Conservation (phyloP, 257 asterid species). For the Solanum lignicaule region DNA sequence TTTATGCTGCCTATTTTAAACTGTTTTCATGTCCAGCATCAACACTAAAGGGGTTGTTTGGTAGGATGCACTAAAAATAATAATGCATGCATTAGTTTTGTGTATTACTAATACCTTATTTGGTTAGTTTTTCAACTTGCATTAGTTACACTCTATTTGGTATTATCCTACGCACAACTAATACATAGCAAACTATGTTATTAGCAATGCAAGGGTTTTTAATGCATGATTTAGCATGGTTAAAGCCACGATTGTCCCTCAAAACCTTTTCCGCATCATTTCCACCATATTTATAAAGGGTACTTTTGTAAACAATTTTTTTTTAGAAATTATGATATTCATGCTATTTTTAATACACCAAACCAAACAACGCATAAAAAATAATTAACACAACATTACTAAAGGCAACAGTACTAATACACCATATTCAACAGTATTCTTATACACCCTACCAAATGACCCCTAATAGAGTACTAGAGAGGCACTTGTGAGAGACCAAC, state of each 20-base stretch:
- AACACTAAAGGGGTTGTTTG: neutral
- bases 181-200: neutral
- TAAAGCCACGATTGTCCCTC: neutral
- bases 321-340: neutral
- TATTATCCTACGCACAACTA: neutral
- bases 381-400: neutral
- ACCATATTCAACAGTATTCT: neutral
- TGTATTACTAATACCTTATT: neutral
- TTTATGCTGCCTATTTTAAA: neutral
- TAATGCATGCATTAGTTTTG: neutral
- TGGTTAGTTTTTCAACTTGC: neutral
- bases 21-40: neutral
- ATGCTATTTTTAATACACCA: neutral
- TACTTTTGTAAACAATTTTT: neutral
- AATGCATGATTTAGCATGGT: neutral
- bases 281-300: neutral
- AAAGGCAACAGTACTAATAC: neutral
- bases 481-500: neutral
- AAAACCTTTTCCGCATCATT: neutral
- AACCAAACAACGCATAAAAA: neutral
- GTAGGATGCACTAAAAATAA: neutral
- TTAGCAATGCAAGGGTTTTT: neutral
- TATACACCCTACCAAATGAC: neutral
- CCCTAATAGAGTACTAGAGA: neutral
- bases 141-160: neutral